phyloP scores from a whole-genome alignment of 495 filamentous ascomycete species.

The Thermothielavioides terrestris region DNA sequence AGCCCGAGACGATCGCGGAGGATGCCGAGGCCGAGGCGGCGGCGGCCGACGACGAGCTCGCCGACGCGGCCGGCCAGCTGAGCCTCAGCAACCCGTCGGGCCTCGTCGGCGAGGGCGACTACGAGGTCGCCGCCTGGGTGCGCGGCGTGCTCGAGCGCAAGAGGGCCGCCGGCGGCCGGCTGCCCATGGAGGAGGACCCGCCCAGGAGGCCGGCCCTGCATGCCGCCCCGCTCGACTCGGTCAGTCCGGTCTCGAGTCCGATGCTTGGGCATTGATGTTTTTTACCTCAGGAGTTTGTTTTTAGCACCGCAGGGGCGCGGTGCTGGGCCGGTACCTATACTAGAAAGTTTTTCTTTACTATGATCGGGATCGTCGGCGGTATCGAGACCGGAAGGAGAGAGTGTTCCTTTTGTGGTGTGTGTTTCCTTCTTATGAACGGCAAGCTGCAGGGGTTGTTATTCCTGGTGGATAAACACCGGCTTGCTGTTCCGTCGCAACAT shows the following conservation, averaged over 20 bases:
- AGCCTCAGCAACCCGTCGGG: slow-evolving; percentile 33
- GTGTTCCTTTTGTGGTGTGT: too few species aligned
- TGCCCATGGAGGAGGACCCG: slow-evolving; percentile 23
- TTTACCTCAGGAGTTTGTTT: not conserved
- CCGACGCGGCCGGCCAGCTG: slow-evolving; percentile 35
- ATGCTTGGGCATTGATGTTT: slow-evolving; percentile 1
- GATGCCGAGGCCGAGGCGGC: slow-evolving; percentile 56
- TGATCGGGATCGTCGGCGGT: too few species aligned
- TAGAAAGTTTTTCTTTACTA: too few species aligned
- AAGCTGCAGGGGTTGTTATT: too few species aligned
- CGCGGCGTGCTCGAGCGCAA: slow-evolving; percentile 57
- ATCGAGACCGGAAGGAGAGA: too few species aligned
- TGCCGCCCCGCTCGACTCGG: slow-evolving; percentile 61
- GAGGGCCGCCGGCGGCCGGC: slow-evolving; percentile 33
- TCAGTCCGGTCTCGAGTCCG: slow-evolving; percentile 40
- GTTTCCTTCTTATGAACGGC: too few species aligned
- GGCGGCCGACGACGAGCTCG: slow-evolving; percentile 39
- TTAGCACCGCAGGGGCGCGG: not conserved
- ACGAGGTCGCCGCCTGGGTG: slow-evolving; percentile 82
- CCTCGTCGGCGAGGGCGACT: slow-evolving; percentile 43
- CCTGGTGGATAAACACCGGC: too few species aligned
- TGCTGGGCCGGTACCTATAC: too few species aligned
- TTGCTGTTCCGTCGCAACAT: too few species aligned
- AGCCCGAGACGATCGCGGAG: slow-evolving; percentile 74
- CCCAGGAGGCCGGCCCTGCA: slow-evolving; percentile 62